These are phyloP conservation scores for Calonectria montana DNA, from an alignment of 2,329 filamentous ascomycete genomes.

Conservation along the genomic window DNA sequence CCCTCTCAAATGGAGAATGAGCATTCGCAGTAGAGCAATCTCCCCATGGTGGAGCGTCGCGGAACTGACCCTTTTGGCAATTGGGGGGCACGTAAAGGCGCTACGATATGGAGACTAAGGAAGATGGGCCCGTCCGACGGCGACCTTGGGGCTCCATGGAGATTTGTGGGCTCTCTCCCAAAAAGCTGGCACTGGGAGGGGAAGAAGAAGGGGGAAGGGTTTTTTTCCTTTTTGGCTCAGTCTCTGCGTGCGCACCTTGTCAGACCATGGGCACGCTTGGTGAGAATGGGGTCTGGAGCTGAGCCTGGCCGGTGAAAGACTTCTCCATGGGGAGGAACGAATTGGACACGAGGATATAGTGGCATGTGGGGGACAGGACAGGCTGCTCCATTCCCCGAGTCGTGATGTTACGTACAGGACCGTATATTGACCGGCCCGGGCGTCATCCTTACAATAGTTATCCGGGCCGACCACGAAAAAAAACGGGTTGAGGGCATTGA, in stretches of 20 bases:
- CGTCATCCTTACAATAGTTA: conserved; percentile 27
- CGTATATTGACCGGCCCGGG: conserved; percentile 28
- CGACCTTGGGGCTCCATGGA: conserved; percentile 10
- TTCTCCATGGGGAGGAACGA: conserved; percentile 30
- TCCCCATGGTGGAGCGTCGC: conserved; percentile 37
- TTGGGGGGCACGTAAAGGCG: background rate
- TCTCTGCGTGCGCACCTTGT: background rate
- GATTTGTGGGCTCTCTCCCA: background rate
- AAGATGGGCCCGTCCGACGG: conserved; percentile 6
- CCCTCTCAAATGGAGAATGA: conserved; percentile 21
- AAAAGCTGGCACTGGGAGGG: background rate
- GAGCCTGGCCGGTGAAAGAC: background rate
- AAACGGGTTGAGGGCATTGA: background rate
- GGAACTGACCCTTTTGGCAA: conserved; percentile 17
- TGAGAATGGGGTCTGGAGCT: conserved; percentile 1
- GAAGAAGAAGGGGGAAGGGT: background rate
- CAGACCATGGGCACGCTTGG: conserved; percentile 5
- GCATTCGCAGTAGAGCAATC: conserved; percentile 25
- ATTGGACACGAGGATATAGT: conserved; percentile 21
- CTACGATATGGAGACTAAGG: conserved; percentile 13
- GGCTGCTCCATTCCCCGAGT: conserved; percentile 32
- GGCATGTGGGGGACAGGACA: conserved; percentile 32
- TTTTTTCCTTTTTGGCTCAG: background rate
- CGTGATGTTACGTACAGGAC: conserved; percentile 40
- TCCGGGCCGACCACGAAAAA: conserved; percentile 31